Conservation (phyloP, 345 rosid genomes). For the Populus tremula region DNA sequence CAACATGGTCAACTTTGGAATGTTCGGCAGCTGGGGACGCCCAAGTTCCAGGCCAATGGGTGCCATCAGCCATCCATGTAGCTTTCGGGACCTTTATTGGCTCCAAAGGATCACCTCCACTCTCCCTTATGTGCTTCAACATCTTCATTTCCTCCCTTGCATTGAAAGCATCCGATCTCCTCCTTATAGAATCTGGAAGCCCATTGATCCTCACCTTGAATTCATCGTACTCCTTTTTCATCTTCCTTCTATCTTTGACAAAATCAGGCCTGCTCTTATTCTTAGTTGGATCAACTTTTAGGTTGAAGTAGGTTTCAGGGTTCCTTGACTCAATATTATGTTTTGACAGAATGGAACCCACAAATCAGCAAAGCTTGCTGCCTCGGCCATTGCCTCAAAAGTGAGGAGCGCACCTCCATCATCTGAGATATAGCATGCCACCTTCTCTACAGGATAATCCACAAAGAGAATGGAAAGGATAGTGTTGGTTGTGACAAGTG, state of each 20-base stretch:
- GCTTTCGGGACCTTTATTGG: conserved; percentile 67
- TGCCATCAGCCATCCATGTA: conserved; percentile 99
- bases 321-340: conserved; percentile 86
- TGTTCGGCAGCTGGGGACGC: conserved; percentile 54
- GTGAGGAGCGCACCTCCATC: conserved; percentile 96
- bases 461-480: conserved; percentile 75
- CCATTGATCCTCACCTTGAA: conserved; percentile 90
- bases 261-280: conserved; percentile 80
- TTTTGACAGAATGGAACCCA: conserved; percentile 95
- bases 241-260: conserved; percentile 79
- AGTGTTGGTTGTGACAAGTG: conserved; percentile 80
- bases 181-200: conserved; percentile 79
- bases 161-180: conserved; percentile 91
- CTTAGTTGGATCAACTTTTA: conserved; percentile 84
- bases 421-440: conserved; percentile 78
- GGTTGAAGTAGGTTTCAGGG: conserved; percentile 73
- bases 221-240: conserved; percentile 90
- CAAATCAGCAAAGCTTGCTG: conserved; percentile 84
- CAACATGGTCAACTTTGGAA: conserved; percentile 91
- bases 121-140: conserved; percentile 77
- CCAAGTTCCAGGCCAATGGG: conserved; percentile 98
- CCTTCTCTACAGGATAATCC: conserved; percentile 92
- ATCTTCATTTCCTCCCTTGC: conserved; percentile 95
- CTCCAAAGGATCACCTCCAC: conserved; percentile 66
- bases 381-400: conserved; percentile 98